phyloP scores from a whole-genome alignment of 1,284 basidiomycete species.

The Malassezia slooffiae region DNA sequence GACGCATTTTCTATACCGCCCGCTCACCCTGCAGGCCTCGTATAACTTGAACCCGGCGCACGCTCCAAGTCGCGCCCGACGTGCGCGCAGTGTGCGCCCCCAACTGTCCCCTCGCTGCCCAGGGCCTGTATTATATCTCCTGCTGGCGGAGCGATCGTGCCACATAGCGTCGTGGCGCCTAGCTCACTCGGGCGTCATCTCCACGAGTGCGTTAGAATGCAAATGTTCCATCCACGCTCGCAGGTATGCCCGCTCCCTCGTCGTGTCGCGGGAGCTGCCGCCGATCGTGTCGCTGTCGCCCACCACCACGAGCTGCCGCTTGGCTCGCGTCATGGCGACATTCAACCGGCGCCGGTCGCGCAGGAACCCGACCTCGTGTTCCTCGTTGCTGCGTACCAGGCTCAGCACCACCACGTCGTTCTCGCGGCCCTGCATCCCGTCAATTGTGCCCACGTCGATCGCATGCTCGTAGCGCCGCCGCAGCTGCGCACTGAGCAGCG shows the following conservation, averaged over 20 bases:
- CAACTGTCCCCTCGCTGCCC: too few relatives aligned
- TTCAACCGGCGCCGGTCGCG: constrained; percentile 37
- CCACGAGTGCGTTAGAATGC: constrained; percentile 13
- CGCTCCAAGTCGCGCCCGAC: too few relatives aligned
- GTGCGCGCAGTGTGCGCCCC: too few relatives aligned
- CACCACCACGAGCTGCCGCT: constrained; percentile 35
- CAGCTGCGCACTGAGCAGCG: constrained; percentile 58
- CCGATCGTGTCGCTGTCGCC: constrained; percentile 36
- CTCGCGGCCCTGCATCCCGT: constrained; percentile 41
- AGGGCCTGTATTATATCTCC: neutral
- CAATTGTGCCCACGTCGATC: constrained; percentile 38
- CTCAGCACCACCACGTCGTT: constrained; percentile 39
- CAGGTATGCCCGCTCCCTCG: constrained; percentile 11
- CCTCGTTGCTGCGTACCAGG: constrained; percentile 33
- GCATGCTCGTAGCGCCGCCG: constrained; percentile 37
- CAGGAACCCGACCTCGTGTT: constrained; percentile 36
- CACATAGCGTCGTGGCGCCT: too few relatives aligned
- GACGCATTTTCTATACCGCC: too few relatives aligned
- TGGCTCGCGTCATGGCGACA: constrained; percentile 43
- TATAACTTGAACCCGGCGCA: too few relatives aligned
- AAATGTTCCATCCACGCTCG: constrained; percentile 16
- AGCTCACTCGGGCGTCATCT: constrained; percentile 2
- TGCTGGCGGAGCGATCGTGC: neutral
- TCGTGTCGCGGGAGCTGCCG: constrained; percentile 1
- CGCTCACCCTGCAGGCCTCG: too few relatives aligned